These are phyloP conservation scores for Chlamydomonas reinhardtii DNA, from an alignment of 163 green algal species.

Conservation along the genomic window DNA sequence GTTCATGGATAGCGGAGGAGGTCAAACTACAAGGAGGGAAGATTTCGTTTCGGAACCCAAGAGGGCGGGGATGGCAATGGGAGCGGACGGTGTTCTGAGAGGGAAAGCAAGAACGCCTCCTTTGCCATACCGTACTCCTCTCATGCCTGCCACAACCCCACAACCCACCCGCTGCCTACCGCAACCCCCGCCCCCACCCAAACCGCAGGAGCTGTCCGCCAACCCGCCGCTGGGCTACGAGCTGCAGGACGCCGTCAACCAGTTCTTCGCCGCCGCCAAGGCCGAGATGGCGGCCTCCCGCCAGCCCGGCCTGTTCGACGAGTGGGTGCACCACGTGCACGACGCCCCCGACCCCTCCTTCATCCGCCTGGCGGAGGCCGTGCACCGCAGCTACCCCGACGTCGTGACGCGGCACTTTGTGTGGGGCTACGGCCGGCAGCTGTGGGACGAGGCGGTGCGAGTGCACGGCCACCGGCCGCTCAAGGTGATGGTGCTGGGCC, in stretches of 20 bases:
- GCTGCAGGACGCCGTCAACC: slow-evolving; percentile 64
- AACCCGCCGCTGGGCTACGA: slow-evolving; percentile 75
- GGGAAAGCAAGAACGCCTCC: too few species aligned
- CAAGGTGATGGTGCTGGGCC: slow-evolving; percentile 70
- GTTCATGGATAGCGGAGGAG: too few species aligned
- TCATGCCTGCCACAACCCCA: too few species aligned
- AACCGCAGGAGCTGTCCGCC: slow-evolving; percentile 45
- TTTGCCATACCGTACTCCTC: too few species aligned
- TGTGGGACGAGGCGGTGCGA: slow-evolving; percentile 73
- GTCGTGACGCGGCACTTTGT: slow-evolving; percentile 72
- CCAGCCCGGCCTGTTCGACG: slow-evolving; percentile 62
- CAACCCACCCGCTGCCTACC: too few species aligned
- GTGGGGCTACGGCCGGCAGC: slow-evolving; percentile 79
- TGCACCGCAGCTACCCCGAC: slow-evolving; percentile 66
- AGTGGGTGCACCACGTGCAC: slow-evolving; percentile 53
- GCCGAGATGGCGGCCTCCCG: slow-evolving; percentile 39
- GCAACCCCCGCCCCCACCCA: neutral
- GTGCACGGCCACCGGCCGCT: slow-evolving; percentile 69
- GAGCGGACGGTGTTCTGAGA: too few species aligned
- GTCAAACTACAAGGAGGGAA: too few species aligned
- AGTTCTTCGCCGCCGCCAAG: slow-evolving; percentile 62
- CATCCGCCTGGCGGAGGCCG: slow-evolving; percentile 67
- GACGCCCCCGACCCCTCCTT: slow-evolving; percentile 56
- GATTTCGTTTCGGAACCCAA: too few species aligned
- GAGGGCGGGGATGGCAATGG: too few species aligned